Base-by-base conservation (phyloP, 805 yeast species). In the Candida arabinofermentans region DNA sequence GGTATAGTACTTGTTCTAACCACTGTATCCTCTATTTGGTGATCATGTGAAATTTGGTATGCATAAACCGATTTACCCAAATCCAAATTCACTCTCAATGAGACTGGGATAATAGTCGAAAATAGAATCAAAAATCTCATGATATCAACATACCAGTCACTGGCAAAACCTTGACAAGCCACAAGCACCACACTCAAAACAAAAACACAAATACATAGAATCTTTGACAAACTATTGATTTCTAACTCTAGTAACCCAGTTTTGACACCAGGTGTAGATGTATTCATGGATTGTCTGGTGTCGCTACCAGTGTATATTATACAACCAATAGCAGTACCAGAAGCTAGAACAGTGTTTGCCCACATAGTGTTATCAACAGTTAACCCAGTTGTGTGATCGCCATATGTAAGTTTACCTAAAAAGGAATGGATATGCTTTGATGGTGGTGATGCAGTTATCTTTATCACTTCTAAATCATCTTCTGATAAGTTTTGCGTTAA, bases 1-100 rank as follows among this genome's bases (percentile, higher is more conserved):
- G 99, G 99, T 34, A 93, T 93, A 0, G 99, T 95, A 42, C 96
- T 87, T 1, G 99, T 93, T 58, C 99, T 79, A 4, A 95, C 99
- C 39, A 95, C 79, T 0, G 98, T 90, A 7, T 81, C 87, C 2
- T 87, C 82, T 16, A 93, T 93, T 4, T 80, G 72, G 13, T 59
- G 49, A 60, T 93, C 99, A 47, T 86, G 89, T 61, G 93, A 95
- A 48, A 95, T 93, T 60, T 93, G 96, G 45, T 86, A 81, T 1
- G 98, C 96, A 58, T 93, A 93, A 2, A 93, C 97, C 0, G 96
- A 83, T 62, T 93, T 93, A 8, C 96, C 99, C 57, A 93, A 75
- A 62, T 93, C 99, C 31, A 93, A 69, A 61, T 93, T 93, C 30
- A 93, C 99, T 53, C 99, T 75, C 43, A 93, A 71, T 1, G 96